These are phyloP conservation scores for Rhizophagus prolifer DNA, from an alignment of 192 early-diverging fungal species.

Conservation along the genomic window DNA sequence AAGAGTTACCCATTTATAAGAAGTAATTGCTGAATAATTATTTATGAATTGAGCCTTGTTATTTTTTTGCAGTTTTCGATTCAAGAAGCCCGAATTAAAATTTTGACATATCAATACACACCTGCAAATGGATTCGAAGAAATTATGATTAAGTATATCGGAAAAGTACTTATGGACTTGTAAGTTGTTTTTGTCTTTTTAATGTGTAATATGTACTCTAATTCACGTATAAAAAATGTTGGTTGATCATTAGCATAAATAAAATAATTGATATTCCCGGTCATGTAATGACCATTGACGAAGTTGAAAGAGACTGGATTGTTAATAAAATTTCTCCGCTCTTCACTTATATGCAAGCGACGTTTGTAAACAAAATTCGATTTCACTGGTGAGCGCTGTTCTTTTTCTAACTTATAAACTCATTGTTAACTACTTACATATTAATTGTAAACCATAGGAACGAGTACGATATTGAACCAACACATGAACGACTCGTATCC, in stretches of 20 bases:
- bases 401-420: slow-evolving; percentile 12
- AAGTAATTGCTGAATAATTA: too few species aligned
- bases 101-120: too few species aligned
- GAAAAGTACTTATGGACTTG: slow-evolving; percentile 1
- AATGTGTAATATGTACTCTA: too few species aligned
- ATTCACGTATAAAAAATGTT: slow-evolving; percentile 4
- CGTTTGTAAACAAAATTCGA: slow-evolving; percentile 10
- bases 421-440: slow-evolving; percentile 10
- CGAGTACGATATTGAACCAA: slow-evolving; percentile 18
- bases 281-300: slow-evolving; percentile 19
- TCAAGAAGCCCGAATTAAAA: too few species aligned
- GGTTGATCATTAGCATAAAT: slow-evolving; percentile 21
- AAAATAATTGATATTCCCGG: slow-evolving; percentile 26
- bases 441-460: slow-evolving; percentile 17
- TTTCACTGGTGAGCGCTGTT: slow-evolving; percentile 16
- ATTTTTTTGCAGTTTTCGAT: too few species aligned
- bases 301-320: slow-evolving; percentile 26
- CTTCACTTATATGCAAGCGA: slow-evolving; percentile 7
- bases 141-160: slow-evolving; percentile 3
- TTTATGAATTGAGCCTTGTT: too few species aligned
- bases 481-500: not conserved
- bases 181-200: not conserved
- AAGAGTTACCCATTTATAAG: too few species aligned
- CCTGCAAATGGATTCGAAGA: not conserved
- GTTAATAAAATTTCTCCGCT: slow-evolving; percentile 23